These are phyloP conservation scores for Pneumocystis wakefieldiae DNA, from an alignment of 1,139 yeast species.

Conservation along the genomic window DNA sequence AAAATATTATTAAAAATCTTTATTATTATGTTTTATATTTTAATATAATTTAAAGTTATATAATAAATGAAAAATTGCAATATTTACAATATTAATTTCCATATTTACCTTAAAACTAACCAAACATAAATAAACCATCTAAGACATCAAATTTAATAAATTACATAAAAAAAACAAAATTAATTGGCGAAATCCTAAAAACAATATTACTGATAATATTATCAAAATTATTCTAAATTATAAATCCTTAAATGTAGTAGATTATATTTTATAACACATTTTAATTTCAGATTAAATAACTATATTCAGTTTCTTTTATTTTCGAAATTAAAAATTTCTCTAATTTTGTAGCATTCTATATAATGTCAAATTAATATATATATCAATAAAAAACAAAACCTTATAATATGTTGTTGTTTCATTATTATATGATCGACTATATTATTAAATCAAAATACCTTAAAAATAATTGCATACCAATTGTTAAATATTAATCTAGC, in stretches of 20 bases:
- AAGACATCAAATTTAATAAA: neutral
- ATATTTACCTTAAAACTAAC: neutral
- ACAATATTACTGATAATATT: neutral
- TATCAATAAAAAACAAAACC: neutral
- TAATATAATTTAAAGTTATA: neutral
- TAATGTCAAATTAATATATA: neutral
- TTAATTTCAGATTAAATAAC: neutral
- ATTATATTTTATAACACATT: neutral
- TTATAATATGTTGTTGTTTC: constrained; percentile 81
- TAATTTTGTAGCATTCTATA: constrained; percentile 8
- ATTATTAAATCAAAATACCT: neutral
- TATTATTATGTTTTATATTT: neutral
- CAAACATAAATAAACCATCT: neutral
- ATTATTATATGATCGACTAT: constrained; percentile 65
- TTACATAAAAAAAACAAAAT: neutral
- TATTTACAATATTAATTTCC: neutral
- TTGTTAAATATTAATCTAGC: constrained; percentile 74
- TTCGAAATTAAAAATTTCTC: constrained; percentile 6
- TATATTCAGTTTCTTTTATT: constrained; percentile 6
- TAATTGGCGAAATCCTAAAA: neutral
- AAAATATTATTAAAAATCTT: neutral
- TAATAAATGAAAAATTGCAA: neutral
- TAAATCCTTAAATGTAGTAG: neutral
- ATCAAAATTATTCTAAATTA: neutral
- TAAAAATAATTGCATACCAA: constrained; percentile 20